Base-by-base conservation (phyloP, 352 stramenopile genomes). In the Globisporangium nunn region DNA sequence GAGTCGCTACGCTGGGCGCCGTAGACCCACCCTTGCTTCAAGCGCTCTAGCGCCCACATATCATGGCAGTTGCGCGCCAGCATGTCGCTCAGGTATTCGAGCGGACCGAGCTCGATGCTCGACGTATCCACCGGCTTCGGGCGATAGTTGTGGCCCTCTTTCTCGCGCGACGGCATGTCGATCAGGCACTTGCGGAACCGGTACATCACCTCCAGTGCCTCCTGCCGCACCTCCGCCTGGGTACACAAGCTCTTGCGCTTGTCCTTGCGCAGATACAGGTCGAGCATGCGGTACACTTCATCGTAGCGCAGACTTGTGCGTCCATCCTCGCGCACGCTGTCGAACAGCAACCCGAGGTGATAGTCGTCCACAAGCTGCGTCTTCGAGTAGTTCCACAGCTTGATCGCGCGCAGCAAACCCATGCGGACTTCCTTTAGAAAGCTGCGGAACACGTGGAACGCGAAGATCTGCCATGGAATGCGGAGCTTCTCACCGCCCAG, bases 101-200 rank as follows among this genome's bases (percentile, higher is more conserved):
- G 65, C 53, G 78, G 78, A 0, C 83, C 76, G 18, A 95, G 59
- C 41, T 90, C 81, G n/a, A 95, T 70, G 17, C 58, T 65, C 37
- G 64, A 78, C 29, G 85, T 95, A 29, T 95, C 85, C 40, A 95
- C 81, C 33, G 85, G 85, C 63, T 95, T 93, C 11, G 85, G 85
- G 1, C 75, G 70, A 55, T 95, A 95, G 52, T 95, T 91, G 64
- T 95, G 83, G 4, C 85, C 85, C 64, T 95, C 85, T 40, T 93
- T 92, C 57, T 95, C 85, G 54, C 85, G 81, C 44, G 83, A 93
- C 40, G 85, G 85, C 85, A 95, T 95, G 52, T 93, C 85, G 18
- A 93, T 95, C 12, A 95, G 66, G 57, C 80, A 92, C 56, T 88
- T 91, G 14, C 81, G 79, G 78, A 95, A 95, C 18, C 85, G 83